A percentile compares a stretch with the other conserved stretches of the same genome.
phyloP scores from a whole-genome alignment of 306 rosid species.

The Cicer pinnatifidum region DNA sequence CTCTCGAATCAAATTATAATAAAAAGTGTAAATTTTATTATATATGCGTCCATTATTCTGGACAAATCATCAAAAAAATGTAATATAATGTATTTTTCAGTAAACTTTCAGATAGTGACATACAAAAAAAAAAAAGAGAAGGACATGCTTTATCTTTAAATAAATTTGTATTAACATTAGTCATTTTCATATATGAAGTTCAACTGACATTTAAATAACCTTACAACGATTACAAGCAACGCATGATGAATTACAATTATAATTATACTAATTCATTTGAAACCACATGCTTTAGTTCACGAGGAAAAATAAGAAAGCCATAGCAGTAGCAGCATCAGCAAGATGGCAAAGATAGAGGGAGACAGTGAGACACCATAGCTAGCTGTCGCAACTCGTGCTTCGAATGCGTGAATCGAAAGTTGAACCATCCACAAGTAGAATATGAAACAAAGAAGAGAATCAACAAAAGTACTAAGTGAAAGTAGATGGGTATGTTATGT shows the following conservation, averaged over 20 bases:
- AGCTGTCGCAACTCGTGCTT: constrained; percentile 28
- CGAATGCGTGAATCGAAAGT: constrained; percentile 39
- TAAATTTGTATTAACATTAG: neutral
- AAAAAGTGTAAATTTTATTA: neutral
- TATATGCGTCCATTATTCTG: neutral
- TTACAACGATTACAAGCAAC: too few relatives aligned
- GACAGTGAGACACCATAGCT: constrained; percentile 45
- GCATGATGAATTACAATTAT: too few relatives aligned
- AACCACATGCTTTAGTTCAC: too few relatives aligned
- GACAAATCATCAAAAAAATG: neutral
- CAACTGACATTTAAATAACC: neutral
- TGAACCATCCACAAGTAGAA: constrained; percentile 49
- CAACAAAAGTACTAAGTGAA: constrained; percentile 56
- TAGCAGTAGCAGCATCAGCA: constrained; percentile 53
- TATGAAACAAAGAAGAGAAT: constrained; percentile 54
- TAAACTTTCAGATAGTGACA: constrained; percentile 1
- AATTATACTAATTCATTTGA: too few relatives aligned
- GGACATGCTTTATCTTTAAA: neutral
- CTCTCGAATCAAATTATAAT: neutral
- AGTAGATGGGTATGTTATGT: constrained; percentile 43
- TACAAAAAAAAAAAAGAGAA: neutral
- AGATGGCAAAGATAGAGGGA: constrained; percentile 59
- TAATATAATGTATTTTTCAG: neutral
- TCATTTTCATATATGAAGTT: neutral
- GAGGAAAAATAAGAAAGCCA: constrained; percentile 41